Evolutionary conservation across 495 filamentous ascomycete species (phyloP), one percentile per base, ranked within the genome.

Genomic region (Penicillium lagena): DNA sequence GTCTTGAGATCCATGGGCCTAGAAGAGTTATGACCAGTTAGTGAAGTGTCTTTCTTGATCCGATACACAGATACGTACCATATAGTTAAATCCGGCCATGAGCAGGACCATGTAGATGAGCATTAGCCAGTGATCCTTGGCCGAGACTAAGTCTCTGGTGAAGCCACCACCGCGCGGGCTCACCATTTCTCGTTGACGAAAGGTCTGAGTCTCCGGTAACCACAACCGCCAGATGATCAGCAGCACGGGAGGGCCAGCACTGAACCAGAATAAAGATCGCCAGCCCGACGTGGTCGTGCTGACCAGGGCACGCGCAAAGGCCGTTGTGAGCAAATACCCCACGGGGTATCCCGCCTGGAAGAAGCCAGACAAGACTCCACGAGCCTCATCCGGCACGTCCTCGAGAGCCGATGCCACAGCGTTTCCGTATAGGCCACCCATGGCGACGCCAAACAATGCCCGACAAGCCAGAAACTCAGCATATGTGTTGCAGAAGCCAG

Each of bases 341-440:
- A 85, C 81, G 6, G 86, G 82, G 52, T 88, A 87, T 11, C 85
- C 83, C 58, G 86, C 82, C 55, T 90, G 83, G 14, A 87, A 72
- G 45, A 88, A 79, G 17, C 86, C 86, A 30, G 77, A 83, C 35
- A 90, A 69, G 10, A 90, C 50, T 49, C 85, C 85, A 37, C 84
- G 63, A 2, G 83, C 77, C 12, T 73, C 79, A 38, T 75, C 72
- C 5, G 86, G 85, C 32, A 85, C 79, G 58, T 90, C 85, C 63
- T 90, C 86, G 10, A 90, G 67, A 3, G 86, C 85, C 1, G 85
- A 89, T 5, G 85, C 83, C 5, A 83, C 85, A n/a, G 82, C 83
- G 56, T 87, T 87, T 31, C 85, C 85, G 52, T 87, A 88, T 12
- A 90, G 64, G 31, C 85, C 85, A 35, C 85, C 85, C 85, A 89